Evolutionary conservation across 2,329 filamentous ascomycete genomes (phyloP).

Genomic region (Lasiodiplodia citricola): DNA sequence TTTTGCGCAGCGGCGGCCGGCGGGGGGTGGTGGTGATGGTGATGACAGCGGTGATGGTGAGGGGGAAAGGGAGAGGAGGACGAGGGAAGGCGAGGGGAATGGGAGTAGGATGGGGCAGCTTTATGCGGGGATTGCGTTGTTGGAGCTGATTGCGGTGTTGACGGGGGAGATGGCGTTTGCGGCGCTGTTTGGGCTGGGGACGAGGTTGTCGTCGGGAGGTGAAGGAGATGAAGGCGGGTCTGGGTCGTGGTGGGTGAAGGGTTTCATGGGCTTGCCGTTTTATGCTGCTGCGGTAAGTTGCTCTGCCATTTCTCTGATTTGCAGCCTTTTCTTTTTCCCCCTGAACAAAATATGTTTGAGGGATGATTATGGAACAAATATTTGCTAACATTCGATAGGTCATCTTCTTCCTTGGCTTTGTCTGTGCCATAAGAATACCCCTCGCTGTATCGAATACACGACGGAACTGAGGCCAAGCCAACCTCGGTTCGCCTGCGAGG

Average conservation of each 20-base stretch:
- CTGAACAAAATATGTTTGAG: no score
- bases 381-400: not conserved
- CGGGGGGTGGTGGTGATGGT: not conserved
- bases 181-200: conserved; percentile 9
- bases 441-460: no score
- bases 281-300: conserved; percentile 23
- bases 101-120: conserved; percentile 4
- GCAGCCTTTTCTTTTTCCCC: no score
- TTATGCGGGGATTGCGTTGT: conserved; percentile 15
- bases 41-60: not conserved
- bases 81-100: not conserved
- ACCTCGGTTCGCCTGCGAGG: not conserved
- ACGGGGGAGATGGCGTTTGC: conserved; percentile 20
- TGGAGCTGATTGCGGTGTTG: conserved; percentile 16
- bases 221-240: not conserved
- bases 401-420: conserved; percentile 10
- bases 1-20: not conserved
- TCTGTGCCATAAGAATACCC: not conserved
- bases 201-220: not conserved
- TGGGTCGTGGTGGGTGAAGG: not conserved
- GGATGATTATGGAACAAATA: no score
- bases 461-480: not conserved
- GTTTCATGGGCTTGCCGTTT: conserved; percentile 21
- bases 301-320: not conserved
- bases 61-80: no score